Evolutionary conservation across 768 basidiomycete species (phyloP).

Genomic region (Suillus placidus): DNA sequence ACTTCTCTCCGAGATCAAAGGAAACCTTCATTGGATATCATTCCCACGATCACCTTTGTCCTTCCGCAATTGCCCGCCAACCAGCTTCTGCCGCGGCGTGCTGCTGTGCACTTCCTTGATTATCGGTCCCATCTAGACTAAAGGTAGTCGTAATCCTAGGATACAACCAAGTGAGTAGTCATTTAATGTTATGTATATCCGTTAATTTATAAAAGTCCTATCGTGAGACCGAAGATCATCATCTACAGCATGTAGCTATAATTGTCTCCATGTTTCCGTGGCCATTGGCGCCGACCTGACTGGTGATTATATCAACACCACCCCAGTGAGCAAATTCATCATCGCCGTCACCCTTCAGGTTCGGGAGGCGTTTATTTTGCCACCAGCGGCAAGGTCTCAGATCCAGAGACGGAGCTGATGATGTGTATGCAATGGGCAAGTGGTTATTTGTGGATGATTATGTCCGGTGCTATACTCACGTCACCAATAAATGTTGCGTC

Average conservation of each 20-base stretch:
- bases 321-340: not conserved
- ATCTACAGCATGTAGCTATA: constrained; percentile 1
- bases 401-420: too few relatives aligned
- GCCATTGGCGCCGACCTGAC: not conserved
- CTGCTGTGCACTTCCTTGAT: constrained; percentile 1
- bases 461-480: not conserved
- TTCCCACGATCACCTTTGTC: constrained; percentile 9
- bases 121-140: not conserved
- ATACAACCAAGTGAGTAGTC: not conserved
- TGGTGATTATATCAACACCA: too few relatives aligned
- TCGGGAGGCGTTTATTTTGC: too few relatives aligned
- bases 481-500: not conserved
- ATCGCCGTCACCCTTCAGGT: not conserved
- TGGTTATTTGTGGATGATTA: not conserved
- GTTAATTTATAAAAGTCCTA: not conserved
- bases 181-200: not conserved
- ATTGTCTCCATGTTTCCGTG: not conserved
- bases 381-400: too few relatives aligned
- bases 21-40: not conserved
- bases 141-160: not conserved
- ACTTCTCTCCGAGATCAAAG: constrained; percentile 27
- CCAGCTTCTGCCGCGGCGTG: constrained; percentile 1
- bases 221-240: constrained; percentile 3
- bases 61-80: not conserved
- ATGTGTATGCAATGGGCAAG: not conserved